Evolutionary conservation across 179 eudicot species (phyloP).

Genomic region (Beta corolliflora): DNA sequence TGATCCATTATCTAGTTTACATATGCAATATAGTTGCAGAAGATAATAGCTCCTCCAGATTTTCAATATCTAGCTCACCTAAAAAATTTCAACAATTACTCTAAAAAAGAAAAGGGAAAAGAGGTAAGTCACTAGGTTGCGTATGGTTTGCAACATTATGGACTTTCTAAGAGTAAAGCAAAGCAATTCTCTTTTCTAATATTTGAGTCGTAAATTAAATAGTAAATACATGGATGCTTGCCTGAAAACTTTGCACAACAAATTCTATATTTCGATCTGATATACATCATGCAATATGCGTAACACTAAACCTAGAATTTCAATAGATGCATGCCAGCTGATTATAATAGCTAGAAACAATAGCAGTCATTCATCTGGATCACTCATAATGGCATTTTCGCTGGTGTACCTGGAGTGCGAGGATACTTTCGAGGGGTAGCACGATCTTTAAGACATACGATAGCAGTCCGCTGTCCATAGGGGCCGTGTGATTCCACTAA

Average conservation of each 20-base stretch:
- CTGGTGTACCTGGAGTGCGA: conserved; percentile 87
- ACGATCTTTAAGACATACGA: conserved; percentile 61
- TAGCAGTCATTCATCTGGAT: conserved; percentile 27
- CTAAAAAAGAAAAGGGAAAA: not conserved
- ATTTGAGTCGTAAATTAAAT: not conserved
- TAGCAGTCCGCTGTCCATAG: conserved; percentile 84
- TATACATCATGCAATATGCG: not conserved
- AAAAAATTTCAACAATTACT: not conserved
- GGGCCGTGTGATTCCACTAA: conserved; percentile 89
- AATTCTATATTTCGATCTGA: not conserved
- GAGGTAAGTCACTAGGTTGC: not conserved
- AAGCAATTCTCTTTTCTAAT: not conserved
- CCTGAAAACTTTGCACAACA: not conserved
- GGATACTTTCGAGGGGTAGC: conserved; percentile 88
- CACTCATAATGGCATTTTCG: conserved; percentile 71
- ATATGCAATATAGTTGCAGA: not conserved
- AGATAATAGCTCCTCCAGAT: not conserved
- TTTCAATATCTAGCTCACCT: not conserved
- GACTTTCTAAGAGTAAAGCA: conserved; percentile 3
- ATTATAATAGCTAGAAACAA: conserved; percentile 10
- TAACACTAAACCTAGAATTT: not conserved
- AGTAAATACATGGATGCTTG: conserved; percentile 11
- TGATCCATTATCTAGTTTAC: not conserved
- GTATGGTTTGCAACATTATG: not conserved
- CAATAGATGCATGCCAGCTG: not conserved